These are phyloP conservation scores for Rhypophila decipiens DNA, from an alignment of 495 filamentous ascomycete species.

Conservation along the genomic window DNA sequence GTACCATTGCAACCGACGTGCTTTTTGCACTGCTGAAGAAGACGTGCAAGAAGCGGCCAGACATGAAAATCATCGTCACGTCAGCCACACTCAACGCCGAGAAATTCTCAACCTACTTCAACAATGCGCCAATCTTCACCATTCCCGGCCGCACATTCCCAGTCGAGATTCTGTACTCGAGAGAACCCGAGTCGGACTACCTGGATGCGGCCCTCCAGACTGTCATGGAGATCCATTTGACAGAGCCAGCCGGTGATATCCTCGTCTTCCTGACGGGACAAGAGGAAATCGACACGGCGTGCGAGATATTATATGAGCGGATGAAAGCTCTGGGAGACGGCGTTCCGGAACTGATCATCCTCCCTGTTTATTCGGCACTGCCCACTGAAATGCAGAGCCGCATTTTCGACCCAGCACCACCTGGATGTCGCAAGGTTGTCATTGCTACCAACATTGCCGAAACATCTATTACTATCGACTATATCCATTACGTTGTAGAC, in stretches of 20 bases:
- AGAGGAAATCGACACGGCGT: conserved; percentile 95
- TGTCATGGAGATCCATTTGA: conserved; percentile 96
- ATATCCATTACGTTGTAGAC: conserved; percentile 95
- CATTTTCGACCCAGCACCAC: conserved; percentile 90
- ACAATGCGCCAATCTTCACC: conserved; percentile 88
- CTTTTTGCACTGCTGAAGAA: conserved; percentile 94
- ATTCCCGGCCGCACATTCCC: conserved; percentile 94
- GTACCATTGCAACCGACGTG: conserved; percentile 93
- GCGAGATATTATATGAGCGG: conserved; percentile 86
- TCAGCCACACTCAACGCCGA: conserved; percentile 95
- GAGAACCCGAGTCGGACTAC: conserved; percentile 94
- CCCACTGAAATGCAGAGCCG: conserved; percentile 89
- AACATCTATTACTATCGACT: conserved; percentile 94
- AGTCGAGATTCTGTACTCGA: conserved; percentile 89
- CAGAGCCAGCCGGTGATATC: conserved; percentile 86
- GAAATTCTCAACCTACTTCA: conserved; percentile 94
- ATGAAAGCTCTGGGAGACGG: conserved; percentile 92
- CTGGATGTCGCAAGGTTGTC: conserved; percentile 86
- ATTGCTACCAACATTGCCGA: conserved; percentile 99
- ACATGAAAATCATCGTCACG: conserved; percentile 92
- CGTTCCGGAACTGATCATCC: conserved; percentile 86
- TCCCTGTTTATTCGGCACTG: conserved; percentile 90
- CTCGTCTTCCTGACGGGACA: conserved; percentile 93
- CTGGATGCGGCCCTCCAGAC: conserved; percentile 91
- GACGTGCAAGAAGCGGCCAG: conserved; percentile 75